Base-by-base conservation (phyloP, 257 asterid species). In the Sherardia arvensis region DNA sequence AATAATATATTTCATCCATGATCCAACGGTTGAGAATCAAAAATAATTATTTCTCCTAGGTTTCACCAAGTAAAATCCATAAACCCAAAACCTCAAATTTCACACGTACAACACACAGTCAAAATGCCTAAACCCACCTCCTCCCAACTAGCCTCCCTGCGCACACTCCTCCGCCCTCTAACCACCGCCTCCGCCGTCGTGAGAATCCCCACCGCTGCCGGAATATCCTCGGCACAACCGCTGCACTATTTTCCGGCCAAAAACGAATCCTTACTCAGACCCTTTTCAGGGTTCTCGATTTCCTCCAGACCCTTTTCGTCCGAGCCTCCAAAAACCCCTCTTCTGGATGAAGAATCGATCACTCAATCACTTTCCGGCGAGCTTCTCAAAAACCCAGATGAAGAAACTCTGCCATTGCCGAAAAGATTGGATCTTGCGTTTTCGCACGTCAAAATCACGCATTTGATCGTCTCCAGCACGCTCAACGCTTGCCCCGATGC, bases 391-490 rank as follows among this genome's bases (percentile, higher is more conserved):
- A 71, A 69, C 69, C 85, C 86, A 32, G 80, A 81, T 60, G 73
- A 66, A 1, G 95, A 92, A 33, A 76, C 93, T 17, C 85, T 92
- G 56, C 74, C 90, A 65, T 62, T 93, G 38, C 73, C 81, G 0
- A 75, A 87, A 79, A 79, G 95, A 27, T 84, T 93, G 72, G 87
- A 93, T 56, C 90, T 90, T 67, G 86, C 93, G 5, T 90, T 84
- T 79, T 83, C 95, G 12, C 97, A 93, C 69, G 57, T 90, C 29
- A 61, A 56, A 20, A 30, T 90, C 20, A 81, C 70, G 30, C 86
- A 83, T 22, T 28, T 82, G 12, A 28, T 84, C 67, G 67, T 93
- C 66, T 81, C 71, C 55, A 34, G 68, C 59, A 77, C 87, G 0
- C 94, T 93, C 64, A 81, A 85, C 60, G 20, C 64, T 34, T 85